These are phyloP conservation scores for Antrodiella citrinella DNA, from an alignment of 768 basidiomycete genomes.

Conservation along the genomic window DNA sequence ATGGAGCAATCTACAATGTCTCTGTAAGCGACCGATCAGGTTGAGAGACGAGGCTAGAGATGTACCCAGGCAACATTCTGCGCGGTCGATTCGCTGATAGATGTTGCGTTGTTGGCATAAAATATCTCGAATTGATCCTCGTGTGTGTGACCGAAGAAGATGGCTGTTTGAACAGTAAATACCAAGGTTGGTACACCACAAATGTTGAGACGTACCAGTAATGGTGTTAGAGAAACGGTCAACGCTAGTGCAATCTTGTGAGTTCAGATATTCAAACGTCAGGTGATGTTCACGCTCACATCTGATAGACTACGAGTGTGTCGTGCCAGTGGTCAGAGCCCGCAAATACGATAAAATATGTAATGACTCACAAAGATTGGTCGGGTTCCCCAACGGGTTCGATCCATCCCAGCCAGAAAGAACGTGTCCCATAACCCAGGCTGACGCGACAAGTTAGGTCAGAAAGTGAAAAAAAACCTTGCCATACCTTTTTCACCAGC, in stretches of 20 bases:
- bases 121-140: slow-evolving; percentile 69
- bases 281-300: slow-evolving; percentile 24
- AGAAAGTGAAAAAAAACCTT: neutral
- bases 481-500: slow-evolving; percentile 58
- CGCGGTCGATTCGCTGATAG: slow-evolving; percentile 48
- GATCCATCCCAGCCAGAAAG: slow-evolving; percentile 64
- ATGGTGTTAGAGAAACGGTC: slow-evolving; percentile 77
- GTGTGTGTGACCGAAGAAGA: slow-evolving; percentile 77
- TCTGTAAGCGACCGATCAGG: no score
- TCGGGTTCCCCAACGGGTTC: slow-evolving; percentile 55
- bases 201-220: slow-evolving; percentile 44
- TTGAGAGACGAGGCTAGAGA: neutral
- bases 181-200: slow-evolving; percentile 7
- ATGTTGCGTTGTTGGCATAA: slow-evolving; percentile 65
- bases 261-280: neutral
- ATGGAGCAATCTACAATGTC: slow-evolving; percentile 63
- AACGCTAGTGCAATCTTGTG: slow-evolving; percentile 40
- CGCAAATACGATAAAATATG: slow-evolving; percentile 23
- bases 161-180: slow-evolving; percentile 31
- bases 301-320: slow-evolving; percentile 36
- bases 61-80: slow-evolving; percentile 43
- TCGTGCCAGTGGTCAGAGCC: slow-evolving; percentile 22
- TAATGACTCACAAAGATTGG: slow-evolving; percentile 51
- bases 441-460: slow-evolving; percentile 19
- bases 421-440: slow-evolving; percentile 51